Evolutionary conservation across 2,329 filamentous ascomycete genomes (phyloP).

Genomic region (Fusarium sp.): DNA sequence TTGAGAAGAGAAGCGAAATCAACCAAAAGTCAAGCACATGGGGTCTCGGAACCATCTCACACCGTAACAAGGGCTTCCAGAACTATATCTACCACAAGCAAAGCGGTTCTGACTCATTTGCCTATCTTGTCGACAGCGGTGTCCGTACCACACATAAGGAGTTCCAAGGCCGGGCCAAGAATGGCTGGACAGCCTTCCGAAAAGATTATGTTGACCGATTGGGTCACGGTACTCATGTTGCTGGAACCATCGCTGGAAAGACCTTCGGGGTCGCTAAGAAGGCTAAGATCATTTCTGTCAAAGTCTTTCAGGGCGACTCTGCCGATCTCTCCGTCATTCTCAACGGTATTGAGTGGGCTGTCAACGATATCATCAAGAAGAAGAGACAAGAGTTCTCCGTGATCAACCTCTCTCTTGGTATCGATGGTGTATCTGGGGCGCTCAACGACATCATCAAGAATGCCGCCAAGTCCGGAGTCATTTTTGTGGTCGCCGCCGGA

Average conservation of each 20-base stretch:
- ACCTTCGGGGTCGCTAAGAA: constrained; percentile 55
- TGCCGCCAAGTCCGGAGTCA: constrained; percentile 56
- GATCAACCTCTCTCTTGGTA: constrained; percentile 64
- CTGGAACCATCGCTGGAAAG: constrained; percentile 47
- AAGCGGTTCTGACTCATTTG: constrained; percentile 57
- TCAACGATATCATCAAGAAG: constrained; percentile 53
- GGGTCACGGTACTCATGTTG: constrained; percentile 55
- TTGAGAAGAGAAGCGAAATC: constrained; percentile 39
- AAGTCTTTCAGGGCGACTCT: constrained; percentile 51
- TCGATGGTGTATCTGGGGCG: constrained; percentile 49
- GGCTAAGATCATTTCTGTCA: constrained; percentile 54
- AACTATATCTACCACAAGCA: constrained; percentile 60
- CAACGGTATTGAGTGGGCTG: constrained; percentile 52
- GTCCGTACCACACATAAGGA: constrained; percentile 62
- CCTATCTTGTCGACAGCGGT: constrained; percentile 72
- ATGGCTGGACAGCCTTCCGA: constrained; percentile 39
- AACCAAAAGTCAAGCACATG: constrained; percentile 43
- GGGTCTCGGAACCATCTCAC: constrained; percentile 46
- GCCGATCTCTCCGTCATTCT: constrained; percentile 44
- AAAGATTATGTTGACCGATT: constrained; percentile 42
- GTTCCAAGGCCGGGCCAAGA: constrained; percentile 60
- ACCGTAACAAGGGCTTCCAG: constrained; percentile 37
- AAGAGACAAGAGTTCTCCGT: constrained; percentile 53
- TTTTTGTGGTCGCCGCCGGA: constrained; percentile 63
- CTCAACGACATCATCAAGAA: constrained; percentile 59